A percentile compares a stretch with the other conserved stretches of the same genome.
These are phyloP conservation scores for Camelina hispida DNA, from an alignment of 345 rosid species.

Conservation along the genomic window DNA sequence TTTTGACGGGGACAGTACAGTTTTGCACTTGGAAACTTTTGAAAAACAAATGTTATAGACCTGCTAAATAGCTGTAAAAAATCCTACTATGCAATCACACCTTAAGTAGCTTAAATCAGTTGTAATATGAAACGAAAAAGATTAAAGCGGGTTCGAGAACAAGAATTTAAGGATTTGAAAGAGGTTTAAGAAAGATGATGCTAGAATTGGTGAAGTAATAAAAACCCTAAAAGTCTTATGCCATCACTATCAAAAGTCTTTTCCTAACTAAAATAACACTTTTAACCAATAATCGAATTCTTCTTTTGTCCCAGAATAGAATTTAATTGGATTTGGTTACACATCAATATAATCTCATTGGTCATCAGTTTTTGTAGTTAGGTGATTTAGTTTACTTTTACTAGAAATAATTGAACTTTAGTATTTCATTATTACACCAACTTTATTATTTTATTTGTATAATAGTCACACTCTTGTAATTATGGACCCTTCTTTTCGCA, in stretches of 20 bases:
- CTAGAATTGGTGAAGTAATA: slow-evolving; percentile 33
- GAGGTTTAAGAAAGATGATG: slow-evolving; percentile 35
- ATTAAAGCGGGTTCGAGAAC: slow-evolving; percentile 35
- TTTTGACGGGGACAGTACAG: too few species aligned
- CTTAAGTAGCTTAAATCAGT: not conserved
- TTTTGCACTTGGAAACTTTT: too few species aligned
- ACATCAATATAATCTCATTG: slow-evolving; percentile 33
- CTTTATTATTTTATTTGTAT: slow-evolving; percentile 12
- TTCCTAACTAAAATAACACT: slow-evolving; percentile 39
- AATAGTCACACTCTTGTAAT: slow-evolving; percentile 25
- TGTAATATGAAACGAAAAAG: slow-evolving; percentile 9
- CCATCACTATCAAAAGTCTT: slow-evolving; percentile 38
- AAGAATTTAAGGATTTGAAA: slow-evolving; percentile 24
- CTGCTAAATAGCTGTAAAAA: too few species aligned
- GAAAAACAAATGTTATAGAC: too few species aligned
- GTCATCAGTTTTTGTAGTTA: slow-evolving; percentile 33
- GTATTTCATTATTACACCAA: slow-evolving; percentile 33
- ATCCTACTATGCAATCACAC: not conserved
- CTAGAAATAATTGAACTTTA: slow-evolving; percentile 24
- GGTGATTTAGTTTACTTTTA: slow-evolving; percentile 32
- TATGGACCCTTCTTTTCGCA: slow-evolving; percentile 10
- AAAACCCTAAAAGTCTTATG: slow-evolving; percentile 42
- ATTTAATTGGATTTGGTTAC: slow-evolving; percentile 44
- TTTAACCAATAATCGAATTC: slow-evolving; percentile 12
- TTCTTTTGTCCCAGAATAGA: slow-evolving; percentile 16